Conservation (phyloP, 2,329 filamentous ascomycete species). For the Apiospora arundinis region DNA sequence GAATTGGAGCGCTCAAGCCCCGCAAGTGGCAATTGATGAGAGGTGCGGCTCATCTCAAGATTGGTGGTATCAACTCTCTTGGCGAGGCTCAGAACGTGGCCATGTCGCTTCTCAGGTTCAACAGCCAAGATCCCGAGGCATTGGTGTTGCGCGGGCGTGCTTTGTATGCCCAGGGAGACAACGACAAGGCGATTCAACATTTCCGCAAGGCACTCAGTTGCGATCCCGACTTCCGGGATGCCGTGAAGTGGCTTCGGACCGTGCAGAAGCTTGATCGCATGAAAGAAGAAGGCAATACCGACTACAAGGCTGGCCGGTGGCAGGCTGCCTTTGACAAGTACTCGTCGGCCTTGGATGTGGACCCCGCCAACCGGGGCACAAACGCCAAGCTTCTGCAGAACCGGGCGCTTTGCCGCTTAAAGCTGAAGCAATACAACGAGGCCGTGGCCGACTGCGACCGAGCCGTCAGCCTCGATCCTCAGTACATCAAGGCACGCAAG, state of each 20-base stretch:
- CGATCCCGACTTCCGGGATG: conserved; percentile 89
- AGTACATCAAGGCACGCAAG: conserved; percentile 89
- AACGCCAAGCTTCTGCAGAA: conserved; percentile 97
- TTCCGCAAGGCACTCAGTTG: conserved; percentile 89
- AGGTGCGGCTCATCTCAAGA: conserved; percentile 89
- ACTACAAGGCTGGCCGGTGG: conserved; percentile 86
- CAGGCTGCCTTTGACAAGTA: conserved; percentile 86
- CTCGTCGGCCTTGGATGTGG: conserved; percentile 80
- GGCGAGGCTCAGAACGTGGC: conserved; percentile 93
- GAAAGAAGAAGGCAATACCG: conserved; percentile 90
- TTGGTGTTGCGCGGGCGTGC: conserved; percentile 87
- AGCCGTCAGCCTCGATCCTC: conserved; percentile 81
- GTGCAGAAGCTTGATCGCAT: conserved; percentile 92
- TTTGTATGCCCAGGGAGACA: conserved; percentile 90
- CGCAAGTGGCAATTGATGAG: conserved; percentile 94
- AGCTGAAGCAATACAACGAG: conserved; percentile 81
- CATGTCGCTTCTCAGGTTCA: conserved; percentile 83
- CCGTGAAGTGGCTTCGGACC: conserved; percentile 85
- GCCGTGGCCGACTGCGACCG: conserved; percentile 87
- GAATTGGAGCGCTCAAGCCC: conserved; percentile 76
- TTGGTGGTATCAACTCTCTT: conserved; percentile 86
- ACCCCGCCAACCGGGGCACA: conserved; percentile 86
- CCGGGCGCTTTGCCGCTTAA: conserved; percentile 82
- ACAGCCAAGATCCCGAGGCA: conserved; percentile 92
- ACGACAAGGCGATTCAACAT: conserved; percentile 91